Evolutionary conservation across 805 yeast species (phyloP).

Genomic region (Saccharomycopsis guyanensis): DNA sequence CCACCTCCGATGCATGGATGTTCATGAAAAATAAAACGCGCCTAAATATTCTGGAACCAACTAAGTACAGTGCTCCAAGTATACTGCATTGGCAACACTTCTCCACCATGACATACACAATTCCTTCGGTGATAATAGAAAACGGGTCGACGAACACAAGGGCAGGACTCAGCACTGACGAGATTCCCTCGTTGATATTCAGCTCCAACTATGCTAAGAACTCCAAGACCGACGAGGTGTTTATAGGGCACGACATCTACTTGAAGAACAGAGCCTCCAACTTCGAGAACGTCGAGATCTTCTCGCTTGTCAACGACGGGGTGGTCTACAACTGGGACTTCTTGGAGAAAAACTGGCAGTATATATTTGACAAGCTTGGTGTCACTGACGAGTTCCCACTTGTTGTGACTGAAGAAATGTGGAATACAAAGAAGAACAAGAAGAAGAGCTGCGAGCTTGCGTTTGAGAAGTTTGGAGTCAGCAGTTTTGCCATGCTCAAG

Average conservation of each 20-base stretch:
- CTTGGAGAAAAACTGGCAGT: slow-evolving; percentile 57
- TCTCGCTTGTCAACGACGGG: slow-evolving; percentile 29
- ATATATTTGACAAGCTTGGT: slow-evolving; percentile 48
- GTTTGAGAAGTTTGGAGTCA: slow-evolving; percentile 67
- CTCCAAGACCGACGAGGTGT: slow-evolving; percentile 28
- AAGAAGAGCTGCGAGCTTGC: slow-evolving; percentile 59
- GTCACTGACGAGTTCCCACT: slow-evolving; percentile 34
- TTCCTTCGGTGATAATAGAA: slow-evolving; percentile 64
- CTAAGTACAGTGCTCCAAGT: no score
- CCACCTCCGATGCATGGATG: no score
- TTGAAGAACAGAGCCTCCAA: slow-evolving; percentile 7
- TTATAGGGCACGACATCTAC: slow-evolving; percentile 44
- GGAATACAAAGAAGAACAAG: slow-evolving; percentile 59
- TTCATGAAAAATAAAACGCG: no score
- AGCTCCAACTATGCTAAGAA: slow-evolving; percentile 46
- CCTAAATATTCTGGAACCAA: no score
- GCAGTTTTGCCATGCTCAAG: slow-evolving; percentile 67
- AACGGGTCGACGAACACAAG: slow-evolving; percentile 56
- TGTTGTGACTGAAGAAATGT: slow-evolving; percentile 51
- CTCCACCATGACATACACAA: slow-evolving; percentile 17
- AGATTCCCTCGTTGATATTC: slow-evolving; percentile 51
- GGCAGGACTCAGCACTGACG: slow-evolving; percentile 64
- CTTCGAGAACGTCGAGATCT: slow-evolving; percentile 16
- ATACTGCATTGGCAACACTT: no score
- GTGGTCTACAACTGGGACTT: slow-evolving; percentile 67